Evolutionary conservation across 1,284 basidiomycete genomes (phyloP).

Genomic region (Inonotus hispidus): DNA sequence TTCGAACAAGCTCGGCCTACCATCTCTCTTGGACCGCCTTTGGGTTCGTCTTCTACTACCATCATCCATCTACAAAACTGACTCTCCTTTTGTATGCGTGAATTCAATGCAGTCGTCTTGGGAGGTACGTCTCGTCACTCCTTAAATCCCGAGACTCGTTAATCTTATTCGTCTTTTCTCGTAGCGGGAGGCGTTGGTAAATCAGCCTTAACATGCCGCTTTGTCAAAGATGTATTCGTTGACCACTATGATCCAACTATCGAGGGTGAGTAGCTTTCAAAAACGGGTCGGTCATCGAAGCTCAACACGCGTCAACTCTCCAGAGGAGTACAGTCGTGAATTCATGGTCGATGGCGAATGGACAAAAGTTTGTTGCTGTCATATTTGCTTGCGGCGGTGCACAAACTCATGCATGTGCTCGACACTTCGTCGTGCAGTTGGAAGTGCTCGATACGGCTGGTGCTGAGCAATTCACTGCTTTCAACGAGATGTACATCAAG

Average conservation of each 20-base stretch:
- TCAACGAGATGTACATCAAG: conserved; percentile 78
- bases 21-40: not conserved
- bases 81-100: conserved; percentile 39
- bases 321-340: conserved; percentile 62
- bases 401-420: not conserved
- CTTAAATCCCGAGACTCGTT: not conserved
- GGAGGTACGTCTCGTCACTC: conserved; percentile 51
- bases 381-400: not conserved
- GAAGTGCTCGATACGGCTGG: conserved; percentile 89
- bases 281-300: not conserved
- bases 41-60: conserved; percentile 15
- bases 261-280: conserved; percentile 46
- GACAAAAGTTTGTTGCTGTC: conserved; percentile 38
- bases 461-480: conserved; percentile 77
- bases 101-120: conserved; percentile 71
- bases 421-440: conserved; percentile 39
- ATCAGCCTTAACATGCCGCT: conserved; percentile 69
- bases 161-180: not conserved
- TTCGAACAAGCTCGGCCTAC: conserved; percentile 1
- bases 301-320: conserved; percentile 3
- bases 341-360: conserved; percentile 58
- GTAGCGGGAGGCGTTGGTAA: conserved; percentile 81
- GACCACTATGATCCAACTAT: conserved; percentile 80
- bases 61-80: conserved; percentile 20
- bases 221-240: conserved; percentile 68